Evolutionary conservation across 495 filamentous ascomycete genomes (phyloP).

Genomic region (Trichoderma asperelloides): DNA sequence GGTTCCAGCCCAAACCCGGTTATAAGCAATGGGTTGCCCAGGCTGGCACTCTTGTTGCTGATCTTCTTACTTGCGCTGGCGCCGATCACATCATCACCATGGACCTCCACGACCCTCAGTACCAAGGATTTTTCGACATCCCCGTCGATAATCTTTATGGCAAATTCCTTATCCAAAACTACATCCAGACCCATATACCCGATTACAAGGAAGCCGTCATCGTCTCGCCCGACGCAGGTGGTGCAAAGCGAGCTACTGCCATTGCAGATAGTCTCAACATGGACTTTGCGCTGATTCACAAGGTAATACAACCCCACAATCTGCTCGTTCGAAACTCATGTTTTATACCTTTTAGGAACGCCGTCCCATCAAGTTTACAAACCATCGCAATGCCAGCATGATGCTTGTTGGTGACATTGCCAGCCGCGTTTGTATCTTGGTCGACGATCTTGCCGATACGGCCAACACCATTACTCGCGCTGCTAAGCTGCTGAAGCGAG

Average conservation of each 20-base stretch:
- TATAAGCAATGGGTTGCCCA: constrained; percentile 99
- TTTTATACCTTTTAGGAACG: constrained; percentile 60
- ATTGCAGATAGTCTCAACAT: constrained; percentile 90
- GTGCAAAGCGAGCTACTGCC: constrained; percentile 92
- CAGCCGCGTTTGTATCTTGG: constrained; percentile 72
- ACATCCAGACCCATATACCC: constrained; percentile 81
- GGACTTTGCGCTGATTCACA: constrained; percentile 94
- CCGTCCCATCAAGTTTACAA: constrained; percentile 84
- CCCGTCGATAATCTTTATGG: constrained; percentile 96
- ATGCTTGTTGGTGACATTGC: constrained; percentile 91
- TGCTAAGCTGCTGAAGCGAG: constrained; percentile 92
- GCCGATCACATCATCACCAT: constrained; percentile 96
- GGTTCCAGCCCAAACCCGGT: constrained; percentile 76
- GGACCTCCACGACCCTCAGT: constrained; percentile 96
- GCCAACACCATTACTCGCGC: constrained; percentile 94
- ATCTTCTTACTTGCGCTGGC: constrained; percentile 89
- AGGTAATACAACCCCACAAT: constrained; percentile 50
- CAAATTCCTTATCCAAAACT: constrained; percentile 74
- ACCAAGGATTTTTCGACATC: constrained; percentile 98
- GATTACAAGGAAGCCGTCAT: constrained; percentile 83
- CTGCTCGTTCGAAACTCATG: constrained; percentile 27
- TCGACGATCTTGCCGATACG: constrained; percentile 93
- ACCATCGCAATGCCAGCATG: constrained; percentile 95
- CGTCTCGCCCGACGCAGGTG: constrained; percentile 92
- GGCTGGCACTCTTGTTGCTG: constrained; percentile 89